Evolutionary conservation across 2,329 filamentous ascomycete genomes (phyloP).

Genomic region (Penicillium sp.): DNA sequence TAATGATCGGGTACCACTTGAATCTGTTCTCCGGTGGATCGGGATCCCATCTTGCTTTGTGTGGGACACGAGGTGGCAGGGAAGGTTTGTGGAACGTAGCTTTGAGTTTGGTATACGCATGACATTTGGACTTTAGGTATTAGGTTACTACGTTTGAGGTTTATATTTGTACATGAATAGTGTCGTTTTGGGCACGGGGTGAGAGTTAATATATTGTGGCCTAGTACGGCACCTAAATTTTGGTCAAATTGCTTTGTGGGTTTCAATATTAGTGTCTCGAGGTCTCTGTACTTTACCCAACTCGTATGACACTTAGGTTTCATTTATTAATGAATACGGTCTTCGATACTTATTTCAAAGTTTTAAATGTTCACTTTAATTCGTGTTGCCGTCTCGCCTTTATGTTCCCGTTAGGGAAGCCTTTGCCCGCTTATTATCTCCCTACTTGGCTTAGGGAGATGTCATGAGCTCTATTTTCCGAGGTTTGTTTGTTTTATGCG

Average conservation of each 20-base stretch:
- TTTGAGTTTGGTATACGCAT: neutral
- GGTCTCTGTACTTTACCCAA: too few species aligned
- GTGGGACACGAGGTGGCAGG: constrained; percentile 1
- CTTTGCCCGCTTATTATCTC: neutral
- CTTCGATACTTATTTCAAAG: too few species aligned
- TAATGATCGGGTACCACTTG: constrained; percentile 1
- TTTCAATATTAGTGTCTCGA: too few species aligned
- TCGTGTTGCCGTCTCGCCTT: neutral
- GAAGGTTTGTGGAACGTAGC: neutral
- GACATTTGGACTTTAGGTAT: neutral
- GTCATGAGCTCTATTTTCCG: neutral
- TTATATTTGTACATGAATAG: too few species aligned
- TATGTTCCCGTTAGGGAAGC: neutral
- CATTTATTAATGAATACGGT: too few species aligned
- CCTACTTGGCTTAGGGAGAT: neutral
- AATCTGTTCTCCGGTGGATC: constrained; percentile 1
- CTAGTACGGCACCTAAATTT: too few species aligned
- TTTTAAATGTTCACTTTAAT: neutral
- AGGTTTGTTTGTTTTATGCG: too few species aligned
- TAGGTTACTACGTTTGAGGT: neutral
- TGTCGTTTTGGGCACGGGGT: too few species aligned
- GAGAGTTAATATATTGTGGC: too few species aligned
- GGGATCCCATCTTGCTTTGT: neutral
- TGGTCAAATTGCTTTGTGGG: too few species aligned
- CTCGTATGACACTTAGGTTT: too few species aligned